A percentile compares a stretch with the other conserved stretches of the same genome.
Evolutionary conservation across 1,284 basidiomycete genomes (phyloP).

Genomic region (Megacollybia platyphylla): DNA sequence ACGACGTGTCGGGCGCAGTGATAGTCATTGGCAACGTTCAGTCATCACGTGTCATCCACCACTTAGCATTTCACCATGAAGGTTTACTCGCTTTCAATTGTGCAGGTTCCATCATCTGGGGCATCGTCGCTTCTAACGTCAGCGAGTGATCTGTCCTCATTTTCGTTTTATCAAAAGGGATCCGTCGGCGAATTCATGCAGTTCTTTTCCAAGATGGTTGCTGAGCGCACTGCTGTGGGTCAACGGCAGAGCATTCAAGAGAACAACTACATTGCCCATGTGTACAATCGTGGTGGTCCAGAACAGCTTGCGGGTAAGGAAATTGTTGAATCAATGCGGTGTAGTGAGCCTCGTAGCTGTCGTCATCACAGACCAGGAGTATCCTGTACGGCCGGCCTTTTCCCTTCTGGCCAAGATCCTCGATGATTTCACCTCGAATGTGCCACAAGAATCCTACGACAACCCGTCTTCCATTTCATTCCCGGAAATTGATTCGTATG

Average conservation of each 20-base stretch:
- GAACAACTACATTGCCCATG: conserved; percentile 90
- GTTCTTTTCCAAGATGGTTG: conserved; percentile 89
- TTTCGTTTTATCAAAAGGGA: conserved; percentile 89
- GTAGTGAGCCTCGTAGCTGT: conserved; percentile 44
- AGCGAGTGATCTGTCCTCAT: conserved; percentile 80
- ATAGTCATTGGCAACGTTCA: too few relatives aligned
- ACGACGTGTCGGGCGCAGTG: background rate
- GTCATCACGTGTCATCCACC: background rate
- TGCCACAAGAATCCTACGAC: conserved; percentile 56
- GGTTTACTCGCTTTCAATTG: conserved; percentile 54
- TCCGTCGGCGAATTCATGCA: conserved; percentile 81
- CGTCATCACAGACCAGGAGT: conserved; percentile 91
- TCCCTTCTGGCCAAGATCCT: conserved; percentile 90
- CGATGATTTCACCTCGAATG: conserved; percentile 83
- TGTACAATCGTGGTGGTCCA: conserved; percentile 75
- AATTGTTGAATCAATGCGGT: conserved; percentile 6
- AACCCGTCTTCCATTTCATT: conserved; percentile 56
- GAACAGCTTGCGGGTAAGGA: conserved; percentile 67
- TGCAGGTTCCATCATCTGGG: conserved; percentile 43
- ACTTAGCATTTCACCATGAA: conserved; percentile 40
- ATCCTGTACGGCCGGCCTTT: conserved; percentile 94
- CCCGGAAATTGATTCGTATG: conserved; percentile 67
- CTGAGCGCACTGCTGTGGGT: conserved; percentile 78
- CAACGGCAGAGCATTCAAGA: conserved; percentile 93
- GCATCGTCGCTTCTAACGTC: conserved; percentile 56